These are phyloP conservation scores for Blastocystis sp. DNA, from an alignment of 352 stramenopile genomes.

Conservation along the genomic window DNA sequence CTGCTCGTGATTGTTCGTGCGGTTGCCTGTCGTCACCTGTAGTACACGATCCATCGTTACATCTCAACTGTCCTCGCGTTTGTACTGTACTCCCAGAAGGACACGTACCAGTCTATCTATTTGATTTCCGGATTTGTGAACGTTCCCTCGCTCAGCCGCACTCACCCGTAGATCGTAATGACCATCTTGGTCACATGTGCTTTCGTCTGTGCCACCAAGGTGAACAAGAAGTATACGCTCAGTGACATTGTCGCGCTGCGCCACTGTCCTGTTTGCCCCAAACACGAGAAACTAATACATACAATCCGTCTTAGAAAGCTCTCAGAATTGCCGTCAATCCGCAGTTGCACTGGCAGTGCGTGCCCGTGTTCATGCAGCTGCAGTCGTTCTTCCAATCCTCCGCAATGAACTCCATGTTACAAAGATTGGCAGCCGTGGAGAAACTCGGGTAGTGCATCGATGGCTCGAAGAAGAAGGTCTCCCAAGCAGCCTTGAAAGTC, in stretches of 20 bases:
- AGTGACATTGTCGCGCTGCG: not conserved
- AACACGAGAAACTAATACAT: constrained; percentile 34
- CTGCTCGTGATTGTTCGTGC: not conserved
- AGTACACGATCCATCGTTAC: not conserved
- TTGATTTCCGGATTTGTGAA: not conserved
- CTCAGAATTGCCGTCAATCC: constrained; percentile 61
- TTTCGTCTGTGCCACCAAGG: not conserved
- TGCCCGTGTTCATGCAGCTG: constrained; percentile 59
- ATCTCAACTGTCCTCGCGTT: not conserved
- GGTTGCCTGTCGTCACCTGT: not conserved
- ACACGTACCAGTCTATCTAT: no score
- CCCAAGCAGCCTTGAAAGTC: constrained; percentile 47
- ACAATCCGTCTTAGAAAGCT: constrained; percentile 61
- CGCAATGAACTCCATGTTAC: constrained; percentile 65
- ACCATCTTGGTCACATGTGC: not conserved
- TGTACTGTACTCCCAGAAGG: no score
- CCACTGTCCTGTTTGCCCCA: not conserved
- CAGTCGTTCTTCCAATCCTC: constrained; percentile 60
- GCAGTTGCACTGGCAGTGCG: constrained; percentile 71
- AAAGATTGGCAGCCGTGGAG: constrained; percentile 32
- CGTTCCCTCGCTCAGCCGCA: not conserved
- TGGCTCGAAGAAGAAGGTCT: constrained; percentile 17
- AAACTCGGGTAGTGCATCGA: constrained; percentile 44
- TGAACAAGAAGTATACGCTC: not conserved
- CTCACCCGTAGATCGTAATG: not conserved